Percentiles rank a stretch among this genome's conserved stretches.
Evolutionary conservation across 306 rosid species (phyloP).

Genomic region (Castanea crenata): DNA sequence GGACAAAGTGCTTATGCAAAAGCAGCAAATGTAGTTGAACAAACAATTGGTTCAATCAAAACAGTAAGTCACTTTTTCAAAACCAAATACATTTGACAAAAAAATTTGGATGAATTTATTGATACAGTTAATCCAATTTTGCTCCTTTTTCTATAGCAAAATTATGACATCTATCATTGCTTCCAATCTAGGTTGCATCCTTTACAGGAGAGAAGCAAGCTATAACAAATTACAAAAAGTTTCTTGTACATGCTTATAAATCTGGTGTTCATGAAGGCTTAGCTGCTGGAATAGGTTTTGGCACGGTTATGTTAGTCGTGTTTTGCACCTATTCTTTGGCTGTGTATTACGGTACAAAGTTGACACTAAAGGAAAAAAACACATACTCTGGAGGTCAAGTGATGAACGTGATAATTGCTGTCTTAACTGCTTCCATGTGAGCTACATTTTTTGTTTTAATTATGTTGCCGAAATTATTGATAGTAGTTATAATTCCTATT

Average conservation of each 20-base stretch:
- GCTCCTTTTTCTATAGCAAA: neutral
- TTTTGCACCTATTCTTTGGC: slow-evolving; percentile 19
- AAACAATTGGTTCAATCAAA: slow-evolving; percentile 32
- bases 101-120: neutral
- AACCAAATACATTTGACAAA: neutral
- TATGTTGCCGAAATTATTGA: neutral
- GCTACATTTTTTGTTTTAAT: neutral
- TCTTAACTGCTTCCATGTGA: too few relatives aligned
- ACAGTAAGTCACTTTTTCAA: slow-evolving; percentile 17
- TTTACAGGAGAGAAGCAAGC: slow-evolving; percentile 35
- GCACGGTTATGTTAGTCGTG: neutral
- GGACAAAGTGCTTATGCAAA: neutral
- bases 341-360: neutral
- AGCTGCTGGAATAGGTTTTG: slow-evolving; percentile 19
- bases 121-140: neutral
- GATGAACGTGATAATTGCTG: too few relatives aligned
- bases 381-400: too few relatives aligned
- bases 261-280: slow-evolving; percentile 24
- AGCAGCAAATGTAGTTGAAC: slow-evolving; percentile 33
- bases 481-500: neutral
- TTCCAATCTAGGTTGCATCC: slow-evolving; percentile 23
- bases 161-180: neutral
- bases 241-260: slow-evolving; percentile 11
- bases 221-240: neutral
- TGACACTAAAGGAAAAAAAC: too few relatives aligned